Evolutionary conservation across 2,329 filamentous ascomycete genomes (phyloP).

Genomic region (Ophiocordyceps polyrhachis-furcata): DNA sequence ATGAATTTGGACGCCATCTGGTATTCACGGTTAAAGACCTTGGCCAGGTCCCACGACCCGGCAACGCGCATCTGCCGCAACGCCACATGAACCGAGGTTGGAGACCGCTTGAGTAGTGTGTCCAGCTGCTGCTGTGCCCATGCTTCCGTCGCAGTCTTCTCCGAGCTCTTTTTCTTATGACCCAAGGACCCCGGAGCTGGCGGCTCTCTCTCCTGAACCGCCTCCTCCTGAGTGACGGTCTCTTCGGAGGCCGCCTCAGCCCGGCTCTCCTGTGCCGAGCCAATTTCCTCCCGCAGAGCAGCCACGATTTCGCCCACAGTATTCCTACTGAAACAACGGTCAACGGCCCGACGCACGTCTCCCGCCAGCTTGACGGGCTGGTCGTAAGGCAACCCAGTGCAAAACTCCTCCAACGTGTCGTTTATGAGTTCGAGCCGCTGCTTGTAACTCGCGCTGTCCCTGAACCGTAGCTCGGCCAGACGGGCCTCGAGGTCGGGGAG

Average conservation of each 20-base stretch:
- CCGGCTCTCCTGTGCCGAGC: conserved; percentile 4
- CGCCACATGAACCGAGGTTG: conserved; percentile 71
- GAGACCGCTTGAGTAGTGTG: conserved; percentile 62
- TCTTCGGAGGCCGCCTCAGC: neutral
- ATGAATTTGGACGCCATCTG: conserved; percentile 77
- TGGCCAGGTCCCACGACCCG: conserved; percentile 55
- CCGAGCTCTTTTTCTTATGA: neutral
- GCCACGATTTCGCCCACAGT: conserved; percentile 51
- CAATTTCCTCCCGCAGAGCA: conserved; percentile 38
- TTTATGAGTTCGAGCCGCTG: conserved; percentile 58
- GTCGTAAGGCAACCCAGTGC: conserved; percentile 63
- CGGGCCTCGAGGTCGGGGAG: conserved; percentile 66
- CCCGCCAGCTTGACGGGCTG: conserved; percentile 50
- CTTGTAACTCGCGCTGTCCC: conserved; percentile 47
- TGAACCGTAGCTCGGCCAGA: conserved; percentile 76
- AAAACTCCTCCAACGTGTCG: conserved; percentile 79
- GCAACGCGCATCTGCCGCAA: conserved; percentile 68
- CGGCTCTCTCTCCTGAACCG: neutral
- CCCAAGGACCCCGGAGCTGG: neutral
- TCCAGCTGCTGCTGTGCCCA: conserved; percentile 68
- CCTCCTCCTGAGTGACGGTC: neutral
- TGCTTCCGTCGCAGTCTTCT: conserved; percentile 25
- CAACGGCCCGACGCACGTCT: conserved; percentile 59
- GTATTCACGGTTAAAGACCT: conserved; percentile 76
- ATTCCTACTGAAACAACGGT: conserved; percentile 57